phyloP scores from a whole-genome alignment of 2,329 filamentous ascomycete genomes.

The Hypoxylon sp. region DNA sequence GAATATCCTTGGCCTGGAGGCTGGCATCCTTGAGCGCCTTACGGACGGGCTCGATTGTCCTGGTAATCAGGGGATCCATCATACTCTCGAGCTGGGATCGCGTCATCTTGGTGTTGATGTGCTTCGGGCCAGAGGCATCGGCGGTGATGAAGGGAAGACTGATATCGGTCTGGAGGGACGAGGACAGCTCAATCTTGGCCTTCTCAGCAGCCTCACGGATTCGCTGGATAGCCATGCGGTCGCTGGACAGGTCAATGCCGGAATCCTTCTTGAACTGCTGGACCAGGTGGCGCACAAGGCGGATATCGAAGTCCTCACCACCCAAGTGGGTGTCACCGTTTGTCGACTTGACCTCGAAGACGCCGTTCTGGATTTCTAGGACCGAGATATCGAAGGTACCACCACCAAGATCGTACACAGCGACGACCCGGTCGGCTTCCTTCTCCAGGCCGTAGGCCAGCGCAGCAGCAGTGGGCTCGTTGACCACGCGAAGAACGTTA shows the following conservation, averaged over 20 bases:
- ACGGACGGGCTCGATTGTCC: constrained; percentile 89
- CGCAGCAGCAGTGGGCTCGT: constrained; percentile 96
- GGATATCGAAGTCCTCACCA: constrained; percentile 98
- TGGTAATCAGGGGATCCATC: constrained; percentile 86
- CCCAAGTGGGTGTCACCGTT: constrained; percentile 98
- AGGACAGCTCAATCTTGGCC: constrained; percentile 98
- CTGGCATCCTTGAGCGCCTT: constrained; percentile 97
- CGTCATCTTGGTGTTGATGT: constrained; percentile 96
- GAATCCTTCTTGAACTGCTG: constrained; percentile 97
- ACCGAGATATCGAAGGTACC: constrained; percentile 99
- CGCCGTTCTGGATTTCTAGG: constrained; percentile 95
- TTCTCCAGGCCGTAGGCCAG: constrained; percentile 97
- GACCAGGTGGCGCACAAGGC: constrained; percentile 90
- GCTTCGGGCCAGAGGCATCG: constrained; percentile 93
- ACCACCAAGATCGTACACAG: constrained; percentile 97
- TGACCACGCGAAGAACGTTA: constrained; percentile 96
- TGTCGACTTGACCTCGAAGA: constrained; percentile 99
- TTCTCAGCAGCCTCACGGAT: constrained; percentile 99
- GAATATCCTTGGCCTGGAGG: constrained; percentile 90
- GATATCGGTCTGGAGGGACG: constrained; percentile 94
- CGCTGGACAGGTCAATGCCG: constrained; percentile 84
- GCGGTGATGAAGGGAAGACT: constrained; percentile 99
- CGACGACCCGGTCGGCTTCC: constrained; percentile 86
- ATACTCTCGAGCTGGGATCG: constrained; percentile 92
- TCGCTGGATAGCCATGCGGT: constrained; percentile 99